A percentile compares a stretch with the other conserved stretches of the same genome.
These are phyloP conservation scores for Corinectria fuckeliana DNA, from an alignment of 2,329 filamentous ascomycete genomes.

Conservation along the genomic window DNA sequence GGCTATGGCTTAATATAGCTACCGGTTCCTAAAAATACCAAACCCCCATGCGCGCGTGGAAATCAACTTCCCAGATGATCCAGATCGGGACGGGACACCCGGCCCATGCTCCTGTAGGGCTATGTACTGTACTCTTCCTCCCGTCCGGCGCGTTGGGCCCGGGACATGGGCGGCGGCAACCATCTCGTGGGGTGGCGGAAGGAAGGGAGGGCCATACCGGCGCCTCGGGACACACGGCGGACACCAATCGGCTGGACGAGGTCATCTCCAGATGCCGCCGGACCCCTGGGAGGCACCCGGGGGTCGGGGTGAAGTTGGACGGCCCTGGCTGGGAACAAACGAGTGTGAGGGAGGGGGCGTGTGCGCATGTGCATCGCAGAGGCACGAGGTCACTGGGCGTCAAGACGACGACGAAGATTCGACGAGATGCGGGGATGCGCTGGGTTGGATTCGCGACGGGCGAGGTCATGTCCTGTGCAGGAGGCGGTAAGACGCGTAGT, in stretches of 20 bases:
- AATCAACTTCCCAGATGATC: background rate
- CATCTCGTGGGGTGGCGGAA: background rate
- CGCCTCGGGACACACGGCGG: conserved; percentile 2
- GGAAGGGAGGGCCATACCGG: background rate
- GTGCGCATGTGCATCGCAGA: conserved; percentile 10
- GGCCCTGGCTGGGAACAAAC: background rate
- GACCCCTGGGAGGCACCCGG: conserved; percentile 11
- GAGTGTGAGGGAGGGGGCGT: conserved; percentile 5
- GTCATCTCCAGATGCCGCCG: conserved; percentile 24
- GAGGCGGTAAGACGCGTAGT: conserved; percentile 29
- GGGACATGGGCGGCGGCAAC: background rate
- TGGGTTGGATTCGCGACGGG: background rate
- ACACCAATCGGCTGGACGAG: conserved; percentile 27
- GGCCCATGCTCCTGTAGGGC: background rate
- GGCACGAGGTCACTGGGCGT: conserved; percentile 24
- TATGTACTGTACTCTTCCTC: background rate
- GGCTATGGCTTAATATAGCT: conserved; percentile 48
- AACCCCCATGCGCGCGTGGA: conserved; percentile 1
- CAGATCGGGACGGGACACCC: conserved; percentile 2
- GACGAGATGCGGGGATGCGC: background rate
- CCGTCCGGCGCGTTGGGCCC: background rate
- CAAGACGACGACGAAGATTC: conserved; percentile 16
- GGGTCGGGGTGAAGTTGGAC: background rate
- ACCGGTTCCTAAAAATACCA: conserved; percentile 43
- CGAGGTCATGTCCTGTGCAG: background rate